phyloP scores from a whole-genome alignment of 306 rosid species.

The Cicer judaicum region DNA sequence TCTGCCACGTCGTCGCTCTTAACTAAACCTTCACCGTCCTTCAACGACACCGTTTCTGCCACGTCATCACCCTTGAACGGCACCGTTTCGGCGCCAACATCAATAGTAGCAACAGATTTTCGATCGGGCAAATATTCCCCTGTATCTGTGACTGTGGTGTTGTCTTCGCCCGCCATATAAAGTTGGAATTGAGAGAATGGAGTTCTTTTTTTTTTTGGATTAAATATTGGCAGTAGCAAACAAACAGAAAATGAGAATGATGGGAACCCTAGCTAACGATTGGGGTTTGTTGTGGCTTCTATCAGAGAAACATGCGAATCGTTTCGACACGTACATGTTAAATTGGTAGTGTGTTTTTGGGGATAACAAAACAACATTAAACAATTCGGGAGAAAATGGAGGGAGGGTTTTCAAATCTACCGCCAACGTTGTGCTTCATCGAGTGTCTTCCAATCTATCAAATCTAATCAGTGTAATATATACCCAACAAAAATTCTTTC shows the following conservation, averaged over 20 bases:
- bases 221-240: too few species aligned
- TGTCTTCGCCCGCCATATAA: not conserved
- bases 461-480: too few species aligned
- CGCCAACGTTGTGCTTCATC: not conserved
- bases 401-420: conserved; percentile 19
- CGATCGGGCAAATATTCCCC: not conserved
- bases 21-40: not conserved
- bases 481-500: too few species aligned
- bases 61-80: not conserved
- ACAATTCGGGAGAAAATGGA: not conserved
- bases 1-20: not conserved
- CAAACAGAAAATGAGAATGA: not conserved
- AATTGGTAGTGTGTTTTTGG: not conserved
- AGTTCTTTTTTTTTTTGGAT: not conserved
- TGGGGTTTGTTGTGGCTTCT: too few species aligned
- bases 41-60: not conserved
- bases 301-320: too few species aligned
- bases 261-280: not conserved
- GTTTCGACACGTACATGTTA: not conserved
- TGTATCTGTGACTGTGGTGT: not conserved
- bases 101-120: not conserved
- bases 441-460: not conserved
- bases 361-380: not conserved
- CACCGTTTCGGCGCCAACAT: not conserved
- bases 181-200: not conserved